These are phyloP conservation scores for Chamaecyparis obtusa DNA, from an alignment of 75 land plant species.

Conservation along the genomic window DNA sequence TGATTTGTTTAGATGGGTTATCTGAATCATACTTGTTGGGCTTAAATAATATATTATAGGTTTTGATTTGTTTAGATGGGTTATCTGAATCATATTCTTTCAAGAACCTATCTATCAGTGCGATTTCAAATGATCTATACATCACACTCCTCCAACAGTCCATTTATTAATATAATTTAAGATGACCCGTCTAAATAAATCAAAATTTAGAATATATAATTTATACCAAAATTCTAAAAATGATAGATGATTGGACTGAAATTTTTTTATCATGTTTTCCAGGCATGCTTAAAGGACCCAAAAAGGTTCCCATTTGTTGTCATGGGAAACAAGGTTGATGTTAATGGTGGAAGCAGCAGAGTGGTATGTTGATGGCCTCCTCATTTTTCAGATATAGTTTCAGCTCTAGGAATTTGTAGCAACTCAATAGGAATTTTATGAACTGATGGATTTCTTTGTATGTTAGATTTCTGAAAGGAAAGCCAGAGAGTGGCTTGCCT, in stretches of 20 bases:
- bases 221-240: too few relatives aligned
- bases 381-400: not conserved
- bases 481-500: constrained; percentile 75
- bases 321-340: constrained; percentile 83
- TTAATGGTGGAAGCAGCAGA: constrained; percentile 76
- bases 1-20: too few relatives aligned
- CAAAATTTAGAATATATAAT: too few relatives aligned
- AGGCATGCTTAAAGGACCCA: constrained; percentile 69
- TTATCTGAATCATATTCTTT: too few relatives aligned
- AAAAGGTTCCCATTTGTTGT: constrained; percentile 70
- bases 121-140: too few relatives aligned
- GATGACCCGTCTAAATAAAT: too few relatives aligned
- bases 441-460: not conserved
- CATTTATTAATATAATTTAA: too few relatives aligned
- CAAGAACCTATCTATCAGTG: too few relatives aligned
- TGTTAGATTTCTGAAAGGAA: constrained; percentile 69
- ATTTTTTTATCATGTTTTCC: constrained; percentile 7
- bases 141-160: too few relatives aligned
- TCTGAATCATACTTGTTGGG: too few relatives aligned
- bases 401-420: not conserved
- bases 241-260: not conserved
- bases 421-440: not conserved
- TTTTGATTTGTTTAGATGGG: too few relatives aligned
- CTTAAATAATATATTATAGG: too few relatives aligned
- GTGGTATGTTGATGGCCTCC: constrained; percentile 37